Base-by-base conservation (phyloP, 73 alveolate species). In the Paramecium caudatum region DNA sequence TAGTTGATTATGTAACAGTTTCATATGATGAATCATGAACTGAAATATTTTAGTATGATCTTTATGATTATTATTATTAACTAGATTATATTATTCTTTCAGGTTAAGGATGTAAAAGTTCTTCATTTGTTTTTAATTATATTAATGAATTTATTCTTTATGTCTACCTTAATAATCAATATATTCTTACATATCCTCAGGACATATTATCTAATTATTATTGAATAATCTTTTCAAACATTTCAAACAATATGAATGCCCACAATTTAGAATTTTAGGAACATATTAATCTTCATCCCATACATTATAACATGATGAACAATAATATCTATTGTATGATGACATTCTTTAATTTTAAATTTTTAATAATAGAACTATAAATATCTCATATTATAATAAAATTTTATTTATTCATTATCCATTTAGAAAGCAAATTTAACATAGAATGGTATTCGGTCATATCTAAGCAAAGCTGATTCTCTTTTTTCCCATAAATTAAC, bases 121-220 rank as follows among this genome's bases (percentile, higher is more conserved):
- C 80, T 23, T 55, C 41, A 55, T 55, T 55, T 1, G 80, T 55
- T 2, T 21, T 6, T 55, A 55, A 55, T 55, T 17, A 23, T 27
- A 27, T 23, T 17, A 55, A 43, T 5, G 80, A 55, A 7, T 55
- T 55, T 4, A 55, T n/a, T 55, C 84, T 32, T 68, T 3, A 68
- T 37, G 25, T 43, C 25, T 34, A 17, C 34, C 84, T 10, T 10
- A 68, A 68, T 68, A 68, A 34, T 68, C 55, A 55, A 15, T 27
- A 55, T 55, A 55, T 55, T 68, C 10, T 68, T 68, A 68, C 84
- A 34, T 68, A 21, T 68, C 84, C 19, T 68, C 84, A 5, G 84
- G 84, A 68, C 84, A 68, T n/a, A n/a, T 68, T 32, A 68, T 68
- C 34, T 68, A 17, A 12, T 68, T 16, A 3, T 68, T 68, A 17